Percentiles rank a stretch among this genome's conserved stretches.
phyloP scores from a whole-genome alignment of 768 basidiomycete genomes.

The Lactarius sanguifluus region DNA sequence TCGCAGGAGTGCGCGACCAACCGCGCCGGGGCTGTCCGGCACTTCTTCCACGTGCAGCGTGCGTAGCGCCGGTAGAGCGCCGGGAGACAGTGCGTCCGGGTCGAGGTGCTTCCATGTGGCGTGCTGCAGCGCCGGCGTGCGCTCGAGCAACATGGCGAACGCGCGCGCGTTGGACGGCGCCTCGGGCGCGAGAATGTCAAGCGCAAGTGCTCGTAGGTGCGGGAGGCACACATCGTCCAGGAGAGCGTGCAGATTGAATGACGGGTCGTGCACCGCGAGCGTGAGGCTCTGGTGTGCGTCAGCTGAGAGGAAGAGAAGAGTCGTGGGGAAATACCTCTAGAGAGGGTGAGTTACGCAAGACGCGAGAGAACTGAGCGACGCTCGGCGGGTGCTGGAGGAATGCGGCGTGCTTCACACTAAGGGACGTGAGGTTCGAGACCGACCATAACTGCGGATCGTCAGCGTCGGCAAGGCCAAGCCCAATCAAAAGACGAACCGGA shows the following conservation, averaged over 20 bases:
- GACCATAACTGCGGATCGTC: constrained; percentile 8
- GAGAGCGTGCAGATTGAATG: constrained; percentile 6
- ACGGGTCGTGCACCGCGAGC: constrained; percentile 39
- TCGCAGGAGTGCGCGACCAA: neutral
- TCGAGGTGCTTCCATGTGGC: neutral
- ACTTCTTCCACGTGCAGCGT: constrained; percentile 10
- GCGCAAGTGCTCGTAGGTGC: neutral
- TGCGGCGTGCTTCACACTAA: constrained; percentile 7
- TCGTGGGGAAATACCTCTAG: constrained; percentile 4
- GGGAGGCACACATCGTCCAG: constrained; percentile 8
- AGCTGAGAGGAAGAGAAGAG: neutral
- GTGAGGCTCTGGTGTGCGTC: neutral
- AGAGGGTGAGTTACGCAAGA: constrained; percentile 7
- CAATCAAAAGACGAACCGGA: neutral
- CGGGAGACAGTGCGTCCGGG: neutral
- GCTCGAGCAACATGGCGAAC: neutral
- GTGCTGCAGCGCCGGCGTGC: too few relatives aligned
- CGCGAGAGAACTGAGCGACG: constrained; percentile 11
- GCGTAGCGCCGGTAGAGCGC: constrained; percentile 26
- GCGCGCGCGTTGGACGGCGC: constrained; percentile 2
- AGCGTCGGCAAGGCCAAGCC: too few relatives aligned
- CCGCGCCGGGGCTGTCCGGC: neutral
- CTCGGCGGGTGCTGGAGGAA: constrained; percentile 9
- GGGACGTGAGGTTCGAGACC: constrained; percentile 10
- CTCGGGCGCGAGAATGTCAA: constrained; percentile 4